Base-by-base conservation (phyloP, 1,284 basidiomycete species). In the Tilletia walkeri region DNA sequence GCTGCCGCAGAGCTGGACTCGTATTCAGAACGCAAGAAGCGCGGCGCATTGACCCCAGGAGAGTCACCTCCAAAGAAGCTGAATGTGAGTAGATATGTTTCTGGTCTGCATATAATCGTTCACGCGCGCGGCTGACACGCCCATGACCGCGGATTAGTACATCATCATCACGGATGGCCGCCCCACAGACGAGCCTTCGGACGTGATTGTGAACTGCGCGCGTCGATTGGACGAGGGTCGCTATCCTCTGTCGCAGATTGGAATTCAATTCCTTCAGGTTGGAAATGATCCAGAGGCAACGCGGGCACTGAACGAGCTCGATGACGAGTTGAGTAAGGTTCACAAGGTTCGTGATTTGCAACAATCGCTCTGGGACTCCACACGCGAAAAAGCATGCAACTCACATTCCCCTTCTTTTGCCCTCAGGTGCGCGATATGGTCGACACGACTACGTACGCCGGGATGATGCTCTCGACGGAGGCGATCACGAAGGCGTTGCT, bases 221-320 rank as follows among this genome's bases (percentile, higher is more conserved):
- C 84, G 84, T 63, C 84, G 87, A 36, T 83, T 89, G 0, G 88
- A 89, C 72, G 75, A 74, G 10, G 84, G 85, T 0, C 83, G 87
- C 65, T 87, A 86, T 72, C 87, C 88, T 0, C 81, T 89, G 70
- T 48, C 81, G 79, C 72, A 86, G 76, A 84, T 88, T 36, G 86
- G 87, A 39, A 87, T 90, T 41, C 88, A 89, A 71, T 89, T 90
- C n/a, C 84, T 85, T 12, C 89, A 89, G 84, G 56, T 75, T 12
- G 88, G 89, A 2, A 76, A 86, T 67, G 85, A 86, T 67, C 73
- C 72, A 0, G 74, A 76, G 0, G 89, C 89, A 1, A 86, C 86
- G 0, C 81, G 82, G 63, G 88, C 85, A 67, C 83, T 90, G 16
- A 75, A 80, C 61, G 67, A 68, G 24, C 49, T 61, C 45, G 87